Conservation (phyloP, 179 eudicot species). For the Drosera spatulata region DNA sequence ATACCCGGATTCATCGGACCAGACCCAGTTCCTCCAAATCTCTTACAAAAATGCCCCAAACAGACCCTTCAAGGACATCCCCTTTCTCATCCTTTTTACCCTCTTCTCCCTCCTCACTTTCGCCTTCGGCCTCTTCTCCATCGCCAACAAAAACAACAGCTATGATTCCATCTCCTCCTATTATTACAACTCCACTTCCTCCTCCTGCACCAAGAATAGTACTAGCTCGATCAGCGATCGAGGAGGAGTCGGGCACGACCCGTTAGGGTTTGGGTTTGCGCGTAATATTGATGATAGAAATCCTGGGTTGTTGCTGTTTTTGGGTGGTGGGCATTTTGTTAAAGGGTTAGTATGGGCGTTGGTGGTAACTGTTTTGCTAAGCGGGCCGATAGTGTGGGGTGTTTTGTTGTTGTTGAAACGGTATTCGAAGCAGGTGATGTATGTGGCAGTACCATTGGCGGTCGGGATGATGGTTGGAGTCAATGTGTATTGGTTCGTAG, state of each 20-base stretch:
- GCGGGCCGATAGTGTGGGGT: slow-evolving; percentile 49
- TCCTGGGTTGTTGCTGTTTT: too few relatives aligned
- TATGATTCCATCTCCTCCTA: slow-evolving; percentile 40
- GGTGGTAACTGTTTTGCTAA: slow-evolving; percentile 57
- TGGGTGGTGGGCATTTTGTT: slow-evolving; percentile 7
- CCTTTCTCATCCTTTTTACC: slow-evolving; percentile 32
- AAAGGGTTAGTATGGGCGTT: slow-evolving; percentile 62
- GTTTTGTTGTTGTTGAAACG: slow-evolving; percentile 65
- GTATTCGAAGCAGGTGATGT: slow-evolving; percentile 78
- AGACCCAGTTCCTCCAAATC: slow-evolving; percentile 58
- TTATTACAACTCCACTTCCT: slow-evolving; percentile 38
- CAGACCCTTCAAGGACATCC: slow-evolving; percentile 58
- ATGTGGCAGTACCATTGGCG: slow-evolving; percentile 66
- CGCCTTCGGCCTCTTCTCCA: slow-evolving; percentile 73
- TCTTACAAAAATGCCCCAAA: slow-evolving; percentile 48
- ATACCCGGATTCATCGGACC: slow-evolving; percentile 30
- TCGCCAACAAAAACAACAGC: slow-evolving; percentile 45
- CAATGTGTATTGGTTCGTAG: slow-evolving; percentile 90
- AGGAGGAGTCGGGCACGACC: background rate
- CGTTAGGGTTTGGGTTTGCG: background rate
- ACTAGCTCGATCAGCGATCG: background rate
- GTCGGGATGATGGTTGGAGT: slow-evolving; percentile 50
- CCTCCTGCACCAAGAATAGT: slow-evolving; percentile 34
- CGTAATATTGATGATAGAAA: slow-evolving; percentile 1
- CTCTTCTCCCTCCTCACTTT: slow-evolving; percentile 35